Conservation (phyloP, 768 basidiomycete genomes). For the Leccinum uliginosum region DNA sequence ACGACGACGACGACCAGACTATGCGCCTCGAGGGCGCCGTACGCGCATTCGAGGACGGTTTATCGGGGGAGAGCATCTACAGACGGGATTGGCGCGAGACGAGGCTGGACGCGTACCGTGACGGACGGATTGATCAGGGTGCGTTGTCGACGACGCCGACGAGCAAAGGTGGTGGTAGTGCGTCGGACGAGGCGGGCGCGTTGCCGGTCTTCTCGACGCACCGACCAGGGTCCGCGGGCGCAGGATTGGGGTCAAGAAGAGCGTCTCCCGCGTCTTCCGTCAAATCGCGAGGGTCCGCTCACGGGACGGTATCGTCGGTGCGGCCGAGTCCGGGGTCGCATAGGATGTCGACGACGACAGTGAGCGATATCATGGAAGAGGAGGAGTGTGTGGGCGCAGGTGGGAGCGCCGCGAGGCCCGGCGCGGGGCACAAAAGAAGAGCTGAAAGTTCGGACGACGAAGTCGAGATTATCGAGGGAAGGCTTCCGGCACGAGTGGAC, state of each 20-base stretch:
- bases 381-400: conserved; percentile 31
- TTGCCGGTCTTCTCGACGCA: conserved; percentile 25
- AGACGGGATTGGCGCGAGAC: conserved; percentile 77
- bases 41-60: conserved; percentile 60
- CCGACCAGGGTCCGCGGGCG: conserved; percentile 10
- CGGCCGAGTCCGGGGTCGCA: conserved; percentile 49
- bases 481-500: conserved; percentile 36
- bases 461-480: conserved; percentile 48
- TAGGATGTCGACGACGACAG: conserved; percentile 41
- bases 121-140: conserved; percentile 13
- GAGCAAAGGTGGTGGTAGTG: conserved; percentile 1
- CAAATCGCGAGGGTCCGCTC: conserved; percentile 34
- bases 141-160: background rate
- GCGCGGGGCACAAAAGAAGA: conserved; percentile 45
- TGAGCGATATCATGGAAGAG: conserved; percentile 41
- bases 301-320: conserved; percentile 24
- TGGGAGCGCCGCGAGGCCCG: background rate
- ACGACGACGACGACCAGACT: conserved; percentile 19
- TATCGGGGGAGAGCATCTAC: conserved; percentile 61
- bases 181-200: conserved; percentile 26
- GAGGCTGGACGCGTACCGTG: conserved; percentile 33
- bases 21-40: conserved; percentile 38
- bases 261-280: conserved; percentile 49
- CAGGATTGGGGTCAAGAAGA: conserved; percentile 32
- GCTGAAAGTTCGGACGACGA: conserved; percentile 53